A percentile compares a stretch with the other conserved stretches of the same genome.
Conservation (phyloP, 192 early-diverging fungal genomes). For the Dispira simplex region DNA sequence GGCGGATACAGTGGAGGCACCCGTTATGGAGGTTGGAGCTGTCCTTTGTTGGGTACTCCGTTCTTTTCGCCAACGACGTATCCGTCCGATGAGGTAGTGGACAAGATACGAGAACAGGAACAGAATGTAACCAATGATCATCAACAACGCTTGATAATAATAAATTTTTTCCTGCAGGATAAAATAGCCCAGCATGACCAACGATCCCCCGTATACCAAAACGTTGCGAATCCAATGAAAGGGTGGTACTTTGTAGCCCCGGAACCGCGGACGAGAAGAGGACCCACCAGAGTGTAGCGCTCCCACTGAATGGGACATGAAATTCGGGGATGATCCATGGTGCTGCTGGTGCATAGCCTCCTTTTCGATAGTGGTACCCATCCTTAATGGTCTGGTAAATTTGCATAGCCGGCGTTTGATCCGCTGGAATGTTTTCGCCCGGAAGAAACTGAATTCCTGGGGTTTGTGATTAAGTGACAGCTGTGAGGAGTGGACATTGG, state of each 20-base stretch:
- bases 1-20: too few species aligned
- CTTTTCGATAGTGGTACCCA: neutral
- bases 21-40: too few species aligned
- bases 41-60: neutral
- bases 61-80: neutral
- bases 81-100: neutral
- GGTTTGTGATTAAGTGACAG: too few species aligned
- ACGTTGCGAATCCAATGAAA: conserved; percentile 8
- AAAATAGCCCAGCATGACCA: neutral
- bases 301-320: too few species aligned
- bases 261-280: neutral
- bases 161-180: neutral
- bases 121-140: conserved; percentile 2
- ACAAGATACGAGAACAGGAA: conserved; percentile 1
- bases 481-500: too few species aligned
- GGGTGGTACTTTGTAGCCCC: conserved; percentile 1
- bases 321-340: too few species aligned
- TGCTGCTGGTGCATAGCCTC: too few species aligned
- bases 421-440: neutral
- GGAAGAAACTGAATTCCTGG: neutral
- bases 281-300: neutral
- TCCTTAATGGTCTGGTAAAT: neutral
- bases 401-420: neutral
- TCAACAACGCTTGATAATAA: neutral
- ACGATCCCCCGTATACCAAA: neutral